These are phyloP conservation scores for Coccomyxa subellipsoidea DNA, from an alignment of 163 green algal genomes.

Conservation along the genomic window DNA sequence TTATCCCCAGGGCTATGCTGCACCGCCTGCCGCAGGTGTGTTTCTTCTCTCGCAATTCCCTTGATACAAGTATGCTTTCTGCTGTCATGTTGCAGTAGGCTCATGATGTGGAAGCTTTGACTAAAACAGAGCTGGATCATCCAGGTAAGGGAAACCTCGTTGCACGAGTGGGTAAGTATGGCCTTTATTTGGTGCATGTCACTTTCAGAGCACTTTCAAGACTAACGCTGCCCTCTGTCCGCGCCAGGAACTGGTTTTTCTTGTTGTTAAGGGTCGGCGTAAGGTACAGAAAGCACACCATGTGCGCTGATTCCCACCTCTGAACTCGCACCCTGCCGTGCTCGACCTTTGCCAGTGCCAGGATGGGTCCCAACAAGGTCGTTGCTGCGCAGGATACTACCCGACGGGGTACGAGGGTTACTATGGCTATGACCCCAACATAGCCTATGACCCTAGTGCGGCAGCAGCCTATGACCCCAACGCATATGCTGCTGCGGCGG, in stretches of 20 bases:
- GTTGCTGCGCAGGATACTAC: neutral
- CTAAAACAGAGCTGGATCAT: neutral
- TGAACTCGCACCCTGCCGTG: neutral
- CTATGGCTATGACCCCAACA: slow-evolving; percentile 9
- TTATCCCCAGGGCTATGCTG: neutral
- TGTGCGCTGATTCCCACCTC: neutral
- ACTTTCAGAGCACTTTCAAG: neutral
- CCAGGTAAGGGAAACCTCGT: neutral
- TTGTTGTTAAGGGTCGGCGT: neutral
- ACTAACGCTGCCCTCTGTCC: neutral
- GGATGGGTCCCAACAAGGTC: neutral
- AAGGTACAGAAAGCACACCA: slow-evolving; percentile 5
- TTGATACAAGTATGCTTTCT: neutral
- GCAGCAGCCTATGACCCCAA: neutral
- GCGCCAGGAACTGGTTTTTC: neutral
- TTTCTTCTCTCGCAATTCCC: neutral
- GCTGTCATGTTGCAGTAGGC: neutral
- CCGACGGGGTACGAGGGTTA: neutral
- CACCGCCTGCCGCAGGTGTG: neutral
- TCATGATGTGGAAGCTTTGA: neutral
- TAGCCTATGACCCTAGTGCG: neutral
- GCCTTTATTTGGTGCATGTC: neutral
- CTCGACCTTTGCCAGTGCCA: neutral
- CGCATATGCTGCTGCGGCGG: neutral
- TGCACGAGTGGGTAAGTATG: neutral